Percentiles rank a stretch among this genome's conserved stretches.
Evolutionary conservation across 805 yeast genomes (phyloP).

Genomic region (Candida ipomoeae): DNA sequence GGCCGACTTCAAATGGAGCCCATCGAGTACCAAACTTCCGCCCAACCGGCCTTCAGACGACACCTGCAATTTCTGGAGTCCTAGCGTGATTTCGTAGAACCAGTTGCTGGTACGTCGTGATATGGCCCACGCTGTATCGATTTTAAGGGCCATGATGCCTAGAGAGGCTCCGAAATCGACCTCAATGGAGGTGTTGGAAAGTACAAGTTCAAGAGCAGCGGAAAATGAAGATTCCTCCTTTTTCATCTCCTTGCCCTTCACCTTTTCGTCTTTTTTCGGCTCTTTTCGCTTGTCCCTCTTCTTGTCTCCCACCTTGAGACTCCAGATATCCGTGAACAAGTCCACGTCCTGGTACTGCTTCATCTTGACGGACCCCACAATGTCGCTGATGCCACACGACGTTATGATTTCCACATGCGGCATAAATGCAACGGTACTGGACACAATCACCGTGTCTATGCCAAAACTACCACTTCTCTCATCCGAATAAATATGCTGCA

Average conservation of each 20-base stretch:
- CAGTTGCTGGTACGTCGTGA: slow-evolving; percentile 63
- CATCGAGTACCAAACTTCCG: slow-evolving; percentile 53
- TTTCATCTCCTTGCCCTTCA: background rate
- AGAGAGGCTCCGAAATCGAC: slow-evolving; percentile 82
- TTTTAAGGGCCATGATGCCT: slow-evolving; percentile 54
- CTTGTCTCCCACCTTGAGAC: slow-evolving; percentile 31
- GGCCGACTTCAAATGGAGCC: slow-evolving; percentile 55
- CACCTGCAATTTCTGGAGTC: slow-evolving; percentile 49
- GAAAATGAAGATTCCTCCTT: slow-evolving; percentile 46
- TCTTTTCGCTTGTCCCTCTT: background rate
- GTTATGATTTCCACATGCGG: slow-evolving; percentile 41
- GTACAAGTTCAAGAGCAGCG: slow-evolving; percentile 60
- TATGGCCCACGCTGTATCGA: slow-evolving; percentile 65
- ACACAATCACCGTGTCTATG: slow-evolving; percentile 43
- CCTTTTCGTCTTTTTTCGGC: background rate
- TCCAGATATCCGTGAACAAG: slow-evolving; percentile 80
- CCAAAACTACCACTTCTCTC: slow-evolving; percentile 74
- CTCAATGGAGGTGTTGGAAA: slow-evolving; percentile 48
- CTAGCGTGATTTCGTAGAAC: slow-evolving; percentile 66
- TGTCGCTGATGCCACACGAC: slow-evolving; percentile 50
- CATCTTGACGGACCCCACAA: slow-evolving; percentile 63
- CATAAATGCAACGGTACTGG: slow-evolving; percentile 45
- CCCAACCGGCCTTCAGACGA: slow-evolving; percentile 75
- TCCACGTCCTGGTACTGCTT: slow-evolving; percentile 86
- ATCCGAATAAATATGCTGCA: slow-evolving; percentile 88